A percentile compares a stretch with the other conserved stretches of the same genome.
Conservation (phyloP, 805 yeast genomes). For the Saturnispora gosingensis region DNA sequence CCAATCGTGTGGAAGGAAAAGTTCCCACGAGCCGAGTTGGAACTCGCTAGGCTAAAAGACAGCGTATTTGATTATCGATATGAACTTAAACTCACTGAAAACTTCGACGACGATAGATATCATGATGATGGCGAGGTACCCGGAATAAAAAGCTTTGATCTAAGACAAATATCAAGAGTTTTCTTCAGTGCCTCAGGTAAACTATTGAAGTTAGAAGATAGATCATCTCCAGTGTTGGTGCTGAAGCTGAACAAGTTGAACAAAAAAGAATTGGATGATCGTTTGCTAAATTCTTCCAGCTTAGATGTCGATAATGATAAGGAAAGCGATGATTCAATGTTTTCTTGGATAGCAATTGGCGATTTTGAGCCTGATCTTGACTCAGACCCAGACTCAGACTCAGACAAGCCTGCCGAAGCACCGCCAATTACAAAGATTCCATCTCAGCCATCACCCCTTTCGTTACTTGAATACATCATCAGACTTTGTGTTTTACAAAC, state of each 20-base stretch:
- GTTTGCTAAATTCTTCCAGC: not conserved
- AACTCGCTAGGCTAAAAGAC: conserved; percentile 27
- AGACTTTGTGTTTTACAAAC: conserved; percentile 53
- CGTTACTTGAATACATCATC: conserved; percentile 54
- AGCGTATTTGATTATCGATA: conserved; percentile 30
- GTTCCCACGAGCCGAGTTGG: conserved; percentile 45
- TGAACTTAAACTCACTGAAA: conserved; percentile 41
- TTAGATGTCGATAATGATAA: conserved; percentile 6
- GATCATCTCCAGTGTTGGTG: conserved; percentile 56
- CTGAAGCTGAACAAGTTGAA: conserved; percentile 34
- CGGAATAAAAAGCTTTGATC: conserved; percentile 26
- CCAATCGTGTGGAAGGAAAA: conserved; percentile 69
- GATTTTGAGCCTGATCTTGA: conserved; percentile 24
- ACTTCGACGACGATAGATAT: conserved; percentile 61
- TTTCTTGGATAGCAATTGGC: conserved; percentile 49
- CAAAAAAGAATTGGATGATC: conserved; percentile 2
- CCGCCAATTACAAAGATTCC: not conserved
- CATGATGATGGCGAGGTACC: conserved; percentile 51
- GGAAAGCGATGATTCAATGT: conserved; percentile 9
- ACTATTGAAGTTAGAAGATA: conserved; percentile 51
- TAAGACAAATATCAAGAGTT: conserved; percentile 38
- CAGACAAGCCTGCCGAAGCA: conserved; percentile 23
- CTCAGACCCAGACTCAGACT: conserved; percentile 11
- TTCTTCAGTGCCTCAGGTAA: conserved; percentile 67
- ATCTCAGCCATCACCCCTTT: conserved; percentile 25